Evolutionary conservation across 148 eudicot genomes (phyloP), one percentile per base, ranked within the genome.

Genomic region (Gaultheria prostrata): DNA sequence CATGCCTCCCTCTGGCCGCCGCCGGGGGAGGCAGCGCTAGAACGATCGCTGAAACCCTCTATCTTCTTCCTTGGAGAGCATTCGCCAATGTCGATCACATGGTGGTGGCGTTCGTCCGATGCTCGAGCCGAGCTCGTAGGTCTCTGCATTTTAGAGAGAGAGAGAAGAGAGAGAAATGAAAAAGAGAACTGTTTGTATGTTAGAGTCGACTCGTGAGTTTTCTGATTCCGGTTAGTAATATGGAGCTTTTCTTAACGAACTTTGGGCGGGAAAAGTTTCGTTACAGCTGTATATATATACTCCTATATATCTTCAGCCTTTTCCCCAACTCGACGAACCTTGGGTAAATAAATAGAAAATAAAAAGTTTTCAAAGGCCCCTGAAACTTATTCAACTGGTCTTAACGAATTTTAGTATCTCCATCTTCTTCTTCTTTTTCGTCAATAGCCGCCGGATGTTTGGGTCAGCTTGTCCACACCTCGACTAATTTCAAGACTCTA

Each of bases 91-190:
- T 65, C 71, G 71, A 65, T 65, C 71, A 65, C 71, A 24, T 63
- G 69, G 69, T 63, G 56, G 21, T 49, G 46, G 43, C 24, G 24
- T 0, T 51, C 76, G 24, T 59, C 50, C 20, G 59, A 57, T 21
- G 56, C 49, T 59, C 61, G 61, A 30, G 57, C 6, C 13, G 57
- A 78, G 77, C 82, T 70, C 30, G 70, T 35, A 48, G 65, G 50
- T 74, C 86, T 80, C 86, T 80, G 83, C 83, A 79, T 35, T 61
- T 2, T 1, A 10, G 14, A 17, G 84, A 32, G 84, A 71, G 77
- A 67, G 85, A 80, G 79, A 53, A 53, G 82, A 79, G 82, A 79
- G 85, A 79, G 82, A 71, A 78, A 24, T 57, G 35, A 15, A 80
- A 63, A 61, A 32, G 57, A 39, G 21, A 14, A 61, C 69, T 8